These are phyloP conservation scores for Fusarium keratoplasticum DNA, from an alignment of 2,329 filamentous ascomycete species.

Conservation along the genomic window DNA sequence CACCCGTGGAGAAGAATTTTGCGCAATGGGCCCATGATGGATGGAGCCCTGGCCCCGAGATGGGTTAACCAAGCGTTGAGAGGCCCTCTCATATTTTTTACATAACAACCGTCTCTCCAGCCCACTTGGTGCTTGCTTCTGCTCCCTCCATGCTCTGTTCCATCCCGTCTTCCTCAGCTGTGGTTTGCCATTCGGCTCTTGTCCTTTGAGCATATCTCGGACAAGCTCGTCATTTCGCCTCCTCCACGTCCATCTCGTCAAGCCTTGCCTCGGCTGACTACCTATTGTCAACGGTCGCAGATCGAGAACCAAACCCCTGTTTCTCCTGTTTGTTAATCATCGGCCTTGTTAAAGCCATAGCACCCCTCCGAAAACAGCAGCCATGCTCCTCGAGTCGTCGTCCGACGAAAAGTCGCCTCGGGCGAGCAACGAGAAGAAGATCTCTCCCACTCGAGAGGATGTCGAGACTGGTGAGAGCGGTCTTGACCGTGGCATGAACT, in stretches of 20 bases:
- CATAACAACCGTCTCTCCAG: conserved; percentile 40
- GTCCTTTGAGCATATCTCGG: background rate
- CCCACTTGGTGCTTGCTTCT: conserved; percentile 37
- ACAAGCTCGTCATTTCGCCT: background rate
- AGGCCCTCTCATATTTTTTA: conserved; percentile 38
- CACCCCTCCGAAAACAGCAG: background rate
- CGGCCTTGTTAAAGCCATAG: conserved; percentile 7
- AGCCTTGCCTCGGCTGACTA: background rate
- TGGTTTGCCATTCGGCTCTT: background rate
- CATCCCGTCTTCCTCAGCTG: background rate
- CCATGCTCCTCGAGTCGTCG: conserved; percentile 40
- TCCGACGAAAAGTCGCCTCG: conserved; percentile 45
- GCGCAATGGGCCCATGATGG: conserved; percentile 42
- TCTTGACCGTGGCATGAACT: conserved; percentile 52
- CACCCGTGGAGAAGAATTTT: conserved; percentile 38
- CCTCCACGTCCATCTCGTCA: background rate
- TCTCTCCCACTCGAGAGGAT: conserved; percentile 42
- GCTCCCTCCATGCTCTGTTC: conserved; percentile 14
- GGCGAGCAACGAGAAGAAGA: conserved; percentile 44
- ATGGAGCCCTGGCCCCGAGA: conserved; percentile 26
- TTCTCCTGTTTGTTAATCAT: background rate
- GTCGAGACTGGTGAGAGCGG: conserved; percentile 52
- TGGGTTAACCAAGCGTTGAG: conserved; percentile 8
- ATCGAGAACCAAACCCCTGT: background rate
- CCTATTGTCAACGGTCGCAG: background rate